A percentile compares a stretch with the other conserved stretches of the same genome.
Conservation (phyloP, 2,329 filamentous ascomycete genomes). For the Teratosphaeria pseudoeucalypti region DNA sequence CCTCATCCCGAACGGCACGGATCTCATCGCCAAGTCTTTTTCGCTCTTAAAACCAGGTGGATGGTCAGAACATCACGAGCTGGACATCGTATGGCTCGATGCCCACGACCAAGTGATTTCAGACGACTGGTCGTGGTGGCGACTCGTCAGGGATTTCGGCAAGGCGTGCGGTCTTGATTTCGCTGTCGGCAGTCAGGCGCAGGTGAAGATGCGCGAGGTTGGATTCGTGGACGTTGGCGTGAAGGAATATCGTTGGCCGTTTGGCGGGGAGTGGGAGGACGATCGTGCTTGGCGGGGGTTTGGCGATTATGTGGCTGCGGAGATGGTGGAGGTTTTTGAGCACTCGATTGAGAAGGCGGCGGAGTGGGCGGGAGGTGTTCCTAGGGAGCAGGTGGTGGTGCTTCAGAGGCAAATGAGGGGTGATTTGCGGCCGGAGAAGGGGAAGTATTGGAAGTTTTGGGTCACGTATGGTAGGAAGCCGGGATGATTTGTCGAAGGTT, state of each 20-base stretch:
- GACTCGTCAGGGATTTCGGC: background rate
- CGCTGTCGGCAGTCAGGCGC: constrained; percentile 5
- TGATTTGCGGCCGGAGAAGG: constrained; percentile 4
- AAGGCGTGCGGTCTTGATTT: constrained; percentile 6
- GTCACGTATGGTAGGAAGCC: constrained; percentile 4
- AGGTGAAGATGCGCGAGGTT: constrained; percentile 7
- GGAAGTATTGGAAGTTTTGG: constrained; percentile 4
- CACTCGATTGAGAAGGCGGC: background rate
- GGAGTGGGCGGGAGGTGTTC: background rate
- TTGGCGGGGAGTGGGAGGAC: constrained; percentile 4
- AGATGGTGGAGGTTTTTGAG: background rate
- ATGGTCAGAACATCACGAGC: constrained; percentile 10
- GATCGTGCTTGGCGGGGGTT: background rate
- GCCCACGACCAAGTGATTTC: constrained; percentile 3
- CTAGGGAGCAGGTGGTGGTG: background rate
- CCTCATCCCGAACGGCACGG: constrained; percentile 10
- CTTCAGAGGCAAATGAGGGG: background rate
- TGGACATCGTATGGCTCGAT: constrained; percentile 6
- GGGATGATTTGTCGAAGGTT: background rate
- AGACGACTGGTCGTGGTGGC: constrained; percentile 9
- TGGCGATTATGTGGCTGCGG: constrained; percentile 1
- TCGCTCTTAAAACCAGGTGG: constrained; percentile 8
- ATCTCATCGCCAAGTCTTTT: constrained; percentile 2
- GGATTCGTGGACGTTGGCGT: constrained; percentile 13
- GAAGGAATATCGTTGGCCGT: constrained; percentile 10